Percentiles rank a stretch among this genome's conserved stretches.
phyloP scores from a whole-genome alignment of 768 basidiomycete genomes.

The Cyclocybe aegerita region DNA sequence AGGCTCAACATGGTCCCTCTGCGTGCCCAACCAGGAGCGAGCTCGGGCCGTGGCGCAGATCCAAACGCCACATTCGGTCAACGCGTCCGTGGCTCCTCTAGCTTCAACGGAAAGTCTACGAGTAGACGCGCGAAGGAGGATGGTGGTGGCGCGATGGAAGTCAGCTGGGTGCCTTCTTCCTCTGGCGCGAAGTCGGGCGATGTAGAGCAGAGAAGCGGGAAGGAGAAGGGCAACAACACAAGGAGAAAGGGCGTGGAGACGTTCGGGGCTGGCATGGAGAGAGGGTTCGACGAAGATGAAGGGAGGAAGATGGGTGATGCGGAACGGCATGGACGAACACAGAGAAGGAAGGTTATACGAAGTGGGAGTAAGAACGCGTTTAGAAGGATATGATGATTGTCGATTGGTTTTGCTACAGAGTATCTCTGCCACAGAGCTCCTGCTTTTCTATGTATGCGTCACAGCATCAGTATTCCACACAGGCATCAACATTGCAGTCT shows the following conservation, averaged over 20 bases:
- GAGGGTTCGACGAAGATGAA: constrained; percentile 54
- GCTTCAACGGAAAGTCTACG: constrained; percentile 6
- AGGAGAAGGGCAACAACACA: constrained; percentile 25
- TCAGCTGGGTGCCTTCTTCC: constrained; percentile 75
- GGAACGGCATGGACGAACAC: constrained; percentile 76
- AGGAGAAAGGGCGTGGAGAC: constrained; percentile 65
- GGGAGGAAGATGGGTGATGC: constrained; percentile 50
- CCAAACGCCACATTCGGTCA: constrained; percentile 70
- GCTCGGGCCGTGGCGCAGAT: constrained; percentile 29
- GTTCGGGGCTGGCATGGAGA: constrained; percentile 91
- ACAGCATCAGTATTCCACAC: no score
- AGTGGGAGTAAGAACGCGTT: constrained; percentile 92
- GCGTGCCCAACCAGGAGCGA: constrained; percentile 37
- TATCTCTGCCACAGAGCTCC: no score
- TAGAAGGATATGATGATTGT: constrained; percentile 31
- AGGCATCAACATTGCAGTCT: no score
- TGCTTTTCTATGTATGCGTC: no score
- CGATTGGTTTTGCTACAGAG: no score
- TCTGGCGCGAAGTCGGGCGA: constrained; percentile 34
- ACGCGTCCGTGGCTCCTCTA: constrained; percentile 40
- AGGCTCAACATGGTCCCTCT: constrained; percentile 70
- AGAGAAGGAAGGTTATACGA: constrained; percentile 74
- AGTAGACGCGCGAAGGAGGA: constrained; percentile 17
- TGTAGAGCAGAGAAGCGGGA: constrained; percentile 20
- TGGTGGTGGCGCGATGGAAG: constrained; percentile 74